Evolutionary conservation across 345 rosid genomes (phyloP).

Genomic region (Cardamine resedifolia): DNA sequence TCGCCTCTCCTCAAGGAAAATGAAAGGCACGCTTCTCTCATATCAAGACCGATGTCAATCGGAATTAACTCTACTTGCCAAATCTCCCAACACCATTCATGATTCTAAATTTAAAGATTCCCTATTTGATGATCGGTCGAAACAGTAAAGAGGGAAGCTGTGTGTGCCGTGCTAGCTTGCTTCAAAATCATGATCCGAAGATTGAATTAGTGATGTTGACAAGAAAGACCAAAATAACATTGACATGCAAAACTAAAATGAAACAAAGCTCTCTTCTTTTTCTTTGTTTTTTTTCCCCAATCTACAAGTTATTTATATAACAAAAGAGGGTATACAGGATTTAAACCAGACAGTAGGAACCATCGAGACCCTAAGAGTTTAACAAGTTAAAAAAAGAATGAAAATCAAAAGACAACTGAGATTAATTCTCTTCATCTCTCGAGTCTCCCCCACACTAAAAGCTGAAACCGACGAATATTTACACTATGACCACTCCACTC

Average conservation of each 20-base stretch:
- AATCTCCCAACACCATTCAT: neutral
- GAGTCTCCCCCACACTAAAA: conserved; percentile 21
- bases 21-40: too few relatives aligned
- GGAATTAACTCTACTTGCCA: neutral
- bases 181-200: conserved; percentile 49
- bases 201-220: conserved; percentile 45
- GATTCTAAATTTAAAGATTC: neutral
- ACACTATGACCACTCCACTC: conserved; percentile 16
- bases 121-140: neutral
- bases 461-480: conserved; percentile 27
- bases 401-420: neutral
- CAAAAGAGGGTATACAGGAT: conserved; percentile 4
- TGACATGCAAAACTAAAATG: neutral
- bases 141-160: conserved; percentile 29
- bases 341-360: neutral
- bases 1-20: too few relatives aligned
- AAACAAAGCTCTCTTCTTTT: neutral
- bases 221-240: neutral
- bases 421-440: conserved; percentile 25
- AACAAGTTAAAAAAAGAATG: conserved; percentile 5
- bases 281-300: neutral
- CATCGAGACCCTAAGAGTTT: neutral
- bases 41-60: neutral
- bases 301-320: conserved; percentile 27
- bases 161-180: conserved; percentile 48